These are phyloP conservation scores for Saccharomyces kudriavzevii DNA, from an alignment of 805 yeast genomes.

Conservation along the genomic window DNA sequence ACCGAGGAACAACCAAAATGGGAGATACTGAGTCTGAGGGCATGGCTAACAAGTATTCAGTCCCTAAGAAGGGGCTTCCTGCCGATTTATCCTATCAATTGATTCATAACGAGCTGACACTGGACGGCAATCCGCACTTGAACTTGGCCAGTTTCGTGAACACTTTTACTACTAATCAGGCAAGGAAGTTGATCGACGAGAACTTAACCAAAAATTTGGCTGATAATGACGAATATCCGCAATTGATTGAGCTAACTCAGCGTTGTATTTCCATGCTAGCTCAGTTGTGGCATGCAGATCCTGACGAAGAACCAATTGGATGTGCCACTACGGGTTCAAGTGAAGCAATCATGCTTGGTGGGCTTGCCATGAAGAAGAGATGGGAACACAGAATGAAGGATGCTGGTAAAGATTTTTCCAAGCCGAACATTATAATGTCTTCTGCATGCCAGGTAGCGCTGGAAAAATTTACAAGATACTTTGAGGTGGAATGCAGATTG, in stretches of 20 bases:
- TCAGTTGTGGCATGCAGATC: constrained; percentile 71
- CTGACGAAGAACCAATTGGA: constrained; percentile 49
- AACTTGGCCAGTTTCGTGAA: constrained; percentile 87
- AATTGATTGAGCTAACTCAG: constrained; percentile 66
- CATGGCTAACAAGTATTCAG: constrained; percentile 40
- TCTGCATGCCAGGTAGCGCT: constrained; percentile 89
- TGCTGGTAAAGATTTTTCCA: constrained; percentile 48
- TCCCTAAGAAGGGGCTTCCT: constrained; percentile 51
- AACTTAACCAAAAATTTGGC: constrained; percentile 83
- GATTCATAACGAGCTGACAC: constrained; percentile 62
- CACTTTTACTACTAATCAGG: constrained; percentile 52
- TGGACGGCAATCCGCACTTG: constrained; percentile 79
- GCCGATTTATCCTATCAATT: constrained; percentile 49
- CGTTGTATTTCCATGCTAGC: constrained; percentile 77
- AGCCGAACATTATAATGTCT: constrained; percentile 87
- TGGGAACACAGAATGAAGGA: constrained; percentile 68
- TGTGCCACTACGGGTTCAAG: constrained; percentile 92
- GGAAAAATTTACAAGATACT: constrained; percentile 89
- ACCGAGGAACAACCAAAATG: not conserved
- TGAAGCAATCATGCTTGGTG: constrained; percentile 91
- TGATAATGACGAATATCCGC: constrained; percentile 90
- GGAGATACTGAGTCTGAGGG: constrained; percentile 1
- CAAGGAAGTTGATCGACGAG: constrained; percentile 49
- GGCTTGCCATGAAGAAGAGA: constrained; percentile 80
- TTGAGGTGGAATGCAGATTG: constrained; percentile 80